A percentile compares a stretch with the other conserved stretches of the same genome.
These are phyloP conservation scores for Candida saitoana DNA, from an alignment of 805 yeast species.

Conservation along the genomic window DNA sequence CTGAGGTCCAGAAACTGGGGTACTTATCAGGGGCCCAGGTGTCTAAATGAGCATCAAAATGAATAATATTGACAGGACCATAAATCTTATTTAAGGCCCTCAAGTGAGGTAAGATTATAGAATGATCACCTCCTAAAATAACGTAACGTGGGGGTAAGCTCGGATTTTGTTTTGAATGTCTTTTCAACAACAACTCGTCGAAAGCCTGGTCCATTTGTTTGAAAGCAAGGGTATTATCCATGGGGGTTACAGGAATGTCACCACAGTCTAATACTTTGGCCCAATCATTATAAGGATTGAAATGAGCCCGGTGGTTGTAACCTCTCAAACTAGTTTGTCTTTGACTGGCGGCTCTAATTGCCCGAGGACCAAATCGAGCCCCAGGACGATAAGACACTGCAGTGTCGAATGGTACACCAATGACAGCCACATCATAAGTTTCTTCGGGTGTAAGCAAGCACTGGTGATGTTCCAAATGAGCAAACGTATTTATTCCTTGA, in stretches of 20 bases:
- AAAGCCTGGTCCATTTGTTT: slow-evolving; percentile 50
- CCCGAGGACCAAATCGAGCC: slow-evolving; percentile 78
- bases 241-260: slow-evolving; percentile 56
- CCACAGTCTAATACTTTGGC: slow-evolving; percentile 53
- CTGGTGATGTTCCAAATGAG: slow-evolving; percentile 59
- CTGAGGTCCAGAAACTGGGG: slow-evolving; percentile 59
- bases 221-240: slow-evolving; percentile 52
- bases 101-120: slow-evolving; percentile 67
- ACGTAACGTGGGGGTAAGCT: slow-evolving; percentile 56
- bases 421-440: slow-evolving; percentile 62
- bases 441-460: slow-evolving; percentile 50
- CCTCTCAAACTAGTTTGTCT: slow-evolving; percentile 69
- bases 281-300: slow-evolving; percentile 49
- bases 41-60: slow-evolving; percentile 83
- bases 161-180: slow-evolving; percentile 19
- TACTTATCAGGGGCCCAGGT: slow-evolving; percentile 75
- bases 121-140: slow-evolving; percentile 82
- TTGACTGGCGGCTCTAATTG: slow-evolving; percentile 64
- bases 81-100: slow-evolving; percentile 58
- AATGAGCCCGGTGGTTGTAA: slow-evolving; percentile 60
- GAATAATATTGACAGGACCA: slow-evolving; percentile 70
- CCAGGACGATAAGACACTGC: slow-evolving; percentile 78
- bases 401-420: slow-evolving; percentile 83
- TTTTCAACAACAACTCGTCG: slow-evolving; percentile 51
- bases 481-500: slow-evolving; percentile 66